Evolutionary conservation across 805 yeast species (phyloP).

Genomic region (Suhomyces tanzawaensis): DNA sequence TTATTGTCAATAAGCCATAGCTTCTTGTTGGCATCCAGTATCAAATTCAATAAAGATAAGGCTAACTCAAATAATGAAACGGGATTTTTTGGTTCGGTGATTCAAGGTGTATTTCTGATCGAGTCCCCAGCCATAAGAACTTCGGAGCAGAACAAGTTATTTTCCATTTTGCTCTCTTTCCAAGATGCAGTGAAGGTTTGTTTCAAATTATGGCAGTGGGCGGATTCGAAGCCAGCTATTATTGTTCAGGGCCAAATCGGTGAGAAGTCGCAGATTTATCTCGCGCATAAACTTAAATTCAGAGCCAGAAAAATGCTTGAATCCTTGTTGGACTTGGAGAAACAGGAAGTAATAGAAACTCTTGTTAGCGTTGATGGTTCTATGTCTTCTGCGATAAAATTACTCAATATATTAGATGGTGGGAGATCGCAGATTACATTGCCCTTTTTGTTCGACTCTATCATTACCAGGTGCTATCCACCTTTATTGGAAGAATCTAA

Average conservation of each 20-base stretch:
- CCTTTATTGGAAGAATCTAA: constrained; percentile 26
- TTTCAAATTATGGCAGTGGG: constrained; percentile 69
- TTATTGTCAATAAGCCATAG: constrained; percentile 59
- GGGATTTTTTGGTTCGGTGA: constrained; percentile 64
- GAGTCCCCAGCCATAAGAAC: constrained; percentile 58
- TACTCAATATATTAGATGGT: constrained; percentile 80
- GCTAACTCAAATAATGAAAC: constrained; percentile 26
- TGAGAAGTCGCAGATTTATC: constrained; percentile 32
- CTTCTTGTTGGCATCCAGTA: constrained; percentile 38
- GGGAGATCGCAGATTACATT: constrained; percentile 74
- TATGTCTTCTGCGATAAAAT: constrained; percentile 38
- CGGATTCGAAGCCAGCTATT: constrained; percentile 49
- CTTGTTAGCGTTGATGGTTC: constrained; percentile 43
- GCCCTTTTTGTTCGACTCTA: constrained; percentile 61
- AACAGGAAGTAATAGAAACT: constrained; percentile 69
- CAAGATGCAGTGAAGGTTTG: constrained; percentile 55
- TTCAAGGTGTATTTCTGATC: constrained; percentile 75
- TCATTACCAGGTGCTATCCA: constrained; percentile 46
- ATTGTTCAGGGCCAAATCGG: constrained; percentile 11
- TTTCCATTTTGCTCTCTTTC: constrained; percentile 60
- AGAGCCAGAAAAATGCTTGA: constrained; percentile 66
- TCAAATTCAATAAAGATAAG: constrained; percentile 17
- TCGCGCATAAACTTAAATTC: constrained; percentile 61
- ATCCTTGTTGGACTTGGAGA: constrained; percentile 61
- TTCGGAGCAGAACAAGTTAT: constrained; percentile 51